Conservation (phyloP, 139 green algal genomes). For the Microglena sp. region DNA sequence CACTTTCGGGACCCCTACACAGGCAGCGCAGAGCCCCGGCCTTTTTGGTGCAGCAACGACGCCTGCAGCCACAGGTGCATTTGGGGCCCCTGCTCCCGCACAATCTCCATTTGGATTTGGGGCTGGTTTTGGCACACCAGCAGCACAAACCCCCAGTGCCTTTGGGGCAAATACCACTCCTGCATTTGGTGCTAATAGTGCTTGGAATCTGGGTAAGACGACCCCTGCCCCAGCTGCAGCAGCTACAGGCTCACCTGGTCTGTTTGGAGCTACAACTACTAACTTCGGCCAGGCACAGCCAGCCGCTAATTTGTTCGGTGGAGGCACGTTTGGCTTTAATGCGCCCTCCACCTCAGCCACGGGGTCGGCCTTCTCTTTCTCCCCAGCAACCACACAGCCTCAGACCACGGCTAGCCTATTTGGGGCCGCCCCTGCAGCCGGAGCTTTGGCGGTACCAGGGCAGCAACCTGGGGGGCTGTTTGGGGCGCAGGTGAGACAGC, state of each 20-base stretch:
- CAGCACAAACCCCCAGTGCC: neutral
- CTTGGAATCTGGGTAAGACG: neutral
- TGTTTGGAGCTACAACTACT: slow-evolving; percentile 4
- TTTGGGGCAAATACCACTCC: neutral
- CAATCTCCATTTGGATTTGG: slow-evolving; percentile 10
- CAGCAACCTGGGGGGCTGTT: too few relatives aligned
- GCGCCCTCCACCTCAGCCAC: too few relatives aligned
- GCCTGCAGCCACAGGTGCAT: slow-evolving; percentile 8
- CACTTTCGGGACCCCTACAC: neutral
- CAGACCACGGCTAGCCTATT: too few relatives aligned
- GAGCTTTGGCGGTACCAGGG: neutral
- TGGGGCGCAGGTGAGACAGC: too few relatives aligned
- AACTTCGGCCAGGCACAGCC: too few relatives aligned
- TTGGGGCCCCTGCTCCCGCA: slow-evolving; percentile 11
- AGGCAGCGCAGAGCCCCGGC: neutral
- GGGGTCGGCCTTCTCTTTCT: too few relatives aligned
- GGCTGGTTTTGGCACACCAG: neutral
- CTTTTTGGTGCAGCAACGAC: slow-evolving; percentile 9
- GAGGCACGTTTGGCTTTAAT: too few relatives aligned
- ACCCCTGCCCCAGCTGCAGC: slow-evolving; percentile 1
- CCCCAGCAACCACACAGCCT: too few relatives aligned
- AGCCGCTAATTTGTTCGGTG: neutral
- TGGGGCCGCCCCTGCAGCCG: slow-evolving; percentile 2
- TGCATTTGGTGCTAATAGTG: neutral
- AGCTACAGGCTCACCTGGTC: neutral